A percentile compares a stretch with the other conserved stretches of the same genome.
These are phyloP conservation scores for Graphiopsis chlorocephala DNA, from an alignment of 2,329 filamentous ascomycete species.

Conservation along the genomic window DNA sequence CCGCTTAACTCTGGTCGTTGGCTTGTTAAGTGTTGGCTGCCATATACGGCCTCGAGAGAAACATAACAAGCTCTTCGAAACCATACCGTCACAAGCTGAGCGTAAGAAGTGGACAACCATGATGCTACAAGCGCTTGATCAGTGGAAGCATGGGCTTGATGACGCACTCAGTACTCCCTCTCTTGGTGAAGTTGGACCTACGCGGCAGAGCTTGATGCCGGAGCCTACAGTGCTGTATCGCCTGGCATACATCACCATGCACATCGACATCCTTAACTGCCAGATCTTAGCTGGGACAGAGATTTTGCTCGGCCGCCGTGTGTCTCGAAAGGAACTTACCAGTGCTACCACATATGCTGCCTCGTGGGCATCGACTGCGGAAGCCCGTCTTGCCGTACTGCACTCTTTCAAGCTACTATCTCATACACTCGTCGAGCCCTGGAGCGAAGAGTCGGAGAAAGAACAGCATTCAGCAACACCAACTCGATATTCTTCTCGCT, in stretches of 20 bases:
- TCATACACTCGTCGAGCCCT: conserved; percentile 48
- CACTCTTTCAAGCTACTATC: conserved; percentile 81
- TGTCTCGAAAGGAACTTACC: conserved; percentile 75
- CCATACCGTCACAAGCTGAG: conserved; percentile 73
- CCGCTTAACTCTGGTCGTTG: conserved; percentile 85
- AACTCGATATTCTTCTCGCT: conserved; percentile 68
- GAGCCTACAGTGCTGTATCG: conserved; percentile 82
- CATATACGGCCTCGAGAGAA: conserved; percentile 94
- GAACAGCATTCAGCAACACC: not conserved
- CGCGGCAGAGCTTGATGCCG: conserved; percentile 30
- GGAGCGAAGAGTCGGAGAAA: not conserved
- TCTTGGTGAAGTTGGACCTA: not conserved
- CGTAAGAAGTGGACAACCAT: conserved; percentile 86
- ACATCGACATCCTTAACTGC: conserved; percentile 90
- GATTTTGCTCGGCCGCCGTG: conserved; percentile 76
- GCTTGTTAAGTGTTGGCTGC: conserved; percentile 86
- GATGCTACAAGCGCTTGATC: conserved; percentile 80
- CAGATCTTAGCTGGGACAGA: conserved; percentile 89
- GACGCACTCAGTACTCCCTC: conserved; percentile 61
- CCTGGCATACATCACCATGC: conserved; percentile 92
- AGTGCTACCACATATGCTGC: conserved; percentile 76
- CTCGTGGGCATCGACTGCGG: conserved; percentile 85
- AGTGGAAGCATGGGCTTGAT: conserved; percentile 89
- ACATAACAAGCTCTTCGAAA: conserved; percentile 82
- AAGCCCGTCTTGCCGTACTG: conserved; percentile 81